These are phyloP conservation scores for Sclerotinia nivalis DNA, from an alignment of 2,329 filamentous ascomycete species.

Conservation along the genomic window DNA sequence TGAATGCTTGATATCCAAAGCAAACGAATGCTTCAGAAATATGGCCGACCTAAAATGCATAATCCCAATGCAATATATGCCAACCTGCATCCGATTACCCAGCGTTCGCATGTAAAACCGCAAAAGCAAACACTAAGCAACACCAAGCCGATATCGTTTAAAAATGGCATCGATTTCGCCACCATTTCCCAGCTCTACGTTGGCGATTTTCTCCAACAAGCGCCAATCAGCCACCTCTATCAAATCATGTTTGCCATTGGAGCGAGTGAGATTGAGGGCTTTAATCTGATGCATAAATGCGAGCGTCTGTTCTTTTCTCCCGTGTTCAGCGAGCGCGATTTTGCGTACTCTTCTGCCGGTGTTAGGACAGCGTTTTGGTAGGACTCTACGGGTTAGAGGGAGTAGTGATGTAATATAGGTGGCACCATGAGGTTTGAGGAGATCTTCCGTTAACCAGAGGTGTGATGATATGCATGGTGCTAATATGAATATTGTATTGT, in stretches of 20 bases:
- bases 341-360: slow-evolving; percentile 33
- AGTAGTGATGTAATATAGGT: slow-evolving; percentile 28
- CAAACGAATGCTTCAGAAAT: no score
- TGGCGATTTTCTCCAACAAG: slow-evolving; percentile 45
- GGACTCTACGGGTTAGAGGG: slow-evolving; percentile 24
- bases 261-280: slow-evolving; percentile 30
- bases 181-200: slow-evolving; percentile 44
- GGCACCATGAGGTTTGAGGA: slow-evolving; percentile 33
- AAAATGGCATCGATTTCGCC: slow-evolving; percentile 36
- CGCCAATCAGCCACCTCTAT: slow-evolving; percentile 46
- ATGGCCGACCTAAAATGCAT: no score
- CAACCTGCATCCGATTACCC: not conserved
- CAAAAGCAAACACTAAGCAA: slow-evolving; percentile 6
- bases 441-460: slow-evolving; percentile 29
- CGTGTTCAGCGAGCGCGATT: slow-evolving; percentile 43
- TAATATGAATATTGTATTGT: slow-evolving; percentile 35
- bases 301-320: slow-evolving; percentile 36
- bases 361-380: slow-evolving; percentile 28
- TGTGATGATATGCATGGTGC: slow-evolving; percentile 32
- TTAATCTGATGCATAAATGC: slow-evolving; percentile 40
- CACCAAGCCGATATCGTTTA: slow-evolving; percentile 27
- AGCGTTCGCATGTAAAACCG: not conserved
- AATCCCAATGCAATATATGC: not conserved
- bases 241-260: slow-evolving; percentile 37
- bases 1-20: not conserved